Evolutionary conservation across 2,329 filamentous ascomycete genomes (phyloP).

Genomic region (Didymella keratinophila): DNA sequence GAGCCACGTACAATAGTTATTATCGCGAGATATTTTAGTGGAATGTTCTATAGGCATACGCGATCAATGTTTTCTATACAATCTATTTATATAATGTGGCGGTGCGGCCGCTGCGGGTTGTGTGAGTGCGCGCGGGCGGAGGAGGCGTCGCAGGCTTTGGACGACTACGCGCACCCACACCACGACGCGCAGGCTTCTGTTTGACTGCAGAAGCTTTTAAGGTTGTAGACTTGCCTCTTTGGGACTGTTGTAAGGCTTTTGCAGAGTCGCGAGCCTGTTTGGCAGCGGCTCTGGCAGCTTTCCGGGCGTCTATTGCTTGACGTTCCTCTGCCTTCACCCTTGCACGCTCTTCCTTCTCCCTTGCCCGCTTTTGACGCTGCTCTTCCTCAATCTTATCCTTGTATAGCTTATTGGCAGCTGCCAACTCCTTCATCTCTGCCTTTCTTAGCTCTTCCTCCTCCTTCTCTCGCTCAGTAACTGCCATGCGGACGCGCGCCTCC

Average conservation of each 20-base stretch:
- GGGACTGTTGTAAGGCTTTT: background rate
- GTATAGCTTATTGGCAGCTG: constrained; percentile 1
- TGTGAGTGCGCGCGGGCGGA: background rate
- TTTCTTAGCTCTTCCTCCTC: no score
- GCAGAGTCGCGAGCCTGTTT: background rate
- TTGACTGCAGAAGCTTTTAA: background rate
- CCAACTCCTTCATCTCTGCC: no score
- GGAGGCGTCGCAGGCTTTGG: no score
- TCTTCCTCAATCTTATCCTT: background rate
- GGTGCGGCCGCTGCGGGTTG: background rate
- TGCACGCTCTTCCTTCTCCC: constrained; percentile 1
- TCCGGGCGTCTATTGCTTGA: constrained; percentile 1
- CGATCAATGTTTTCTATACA: background rate
- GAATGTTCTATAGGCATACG: no score
- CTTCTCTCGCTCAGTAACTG: no score
- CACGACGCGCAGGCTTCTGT: background rate
- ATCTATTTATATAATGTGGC: background rate
- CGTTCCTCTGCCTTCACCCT: constrained; percentile 1
- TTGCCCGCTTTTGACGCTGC: background rate
- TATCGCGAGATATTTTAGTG: no score
- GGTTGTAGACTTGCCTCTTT: no score
- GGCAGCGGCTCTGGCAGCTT: background rate
- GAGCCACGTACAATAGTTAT: no score
- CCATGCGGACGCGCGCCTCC: no score
- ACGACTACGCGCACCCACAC: no score